Percentiles rank a stretch among this genome's conserved stretches.
Evolutionary conservation across 805 yeast species (phyloP).

Genomic region (Kazachstania taianensis): DNA sequence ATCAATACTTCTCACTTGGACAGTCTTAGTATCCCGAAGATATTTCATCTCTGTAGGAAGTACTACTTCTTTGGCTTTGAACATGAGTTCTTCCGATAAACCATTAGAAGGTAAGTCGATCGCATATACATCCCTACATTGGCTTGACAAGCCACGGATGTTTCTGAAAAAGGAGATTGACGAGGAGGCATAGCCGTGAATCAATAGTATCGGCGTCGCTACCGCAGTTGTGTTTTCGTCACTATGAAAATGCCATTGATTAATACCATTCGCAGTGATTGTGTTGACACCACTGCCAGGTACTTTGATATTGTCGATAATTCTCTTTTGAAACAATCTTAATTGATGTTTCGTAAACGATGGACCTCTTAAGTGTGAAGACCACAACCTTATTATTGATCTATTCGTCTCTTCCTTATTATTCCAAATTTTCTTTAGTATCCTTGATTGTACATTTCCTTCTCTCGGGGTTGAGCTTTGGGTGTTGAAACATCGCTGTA

Average conservation of each 20-base stretch:
- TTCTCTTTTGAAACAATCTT: slow-evolving; percentile 13
- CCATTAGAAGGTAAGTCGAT: slow-evolving; percentile 68
- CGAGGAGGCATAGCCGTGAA: slow-evolving; percentile 93
- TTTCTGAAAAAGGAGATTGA: slow-evolving; percentile 72
- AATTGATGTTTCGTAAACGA: slow-evolving; percentile 3
- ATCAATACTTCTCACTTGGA: not conserved
- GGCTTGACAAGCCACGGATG: slow-evolving; percentile 38
- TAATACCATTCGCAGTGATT: slow-evolving; percentile 16
- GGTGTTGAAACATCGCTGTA: not conserved
- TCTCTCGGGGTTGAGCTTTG: not conserved
- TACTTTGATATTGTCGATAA: slow-evolving; percentile 10
- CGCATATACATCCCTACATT: slow-evolving; percentile 50
- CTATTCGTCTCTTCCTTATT: not conserved
- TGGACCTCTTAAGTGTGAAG: slow-evolving; percentile 4
- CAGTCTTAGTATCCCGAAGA: not conserved
- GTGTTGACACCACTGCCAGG: slow-evolving; percentile 8
- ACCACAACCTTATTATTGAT: slow-evolving; percentile 6
- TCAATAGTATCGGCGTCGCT: slow-evolving; percentile 37
- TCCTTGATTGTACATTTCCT: not conserved
- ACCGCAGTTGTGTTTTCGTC: slow-evolving; percentile 8
- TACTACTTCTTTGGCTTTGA: not conserved
- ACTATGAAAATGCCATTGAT: slow-evolving; percentile 27
- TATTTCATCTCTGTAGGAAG: slow-evolving; percentile 7
- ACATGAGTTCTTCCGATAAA: slow-evolving; percentile 31
- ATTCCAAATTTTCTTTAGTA: slow-evolving; percentile 2